A percentile compares a stretch with the other conserved stretches of the same genome.
Conservation (phyloP, 352 stramenopile species). For the Pythium folliculosum region DNA sequence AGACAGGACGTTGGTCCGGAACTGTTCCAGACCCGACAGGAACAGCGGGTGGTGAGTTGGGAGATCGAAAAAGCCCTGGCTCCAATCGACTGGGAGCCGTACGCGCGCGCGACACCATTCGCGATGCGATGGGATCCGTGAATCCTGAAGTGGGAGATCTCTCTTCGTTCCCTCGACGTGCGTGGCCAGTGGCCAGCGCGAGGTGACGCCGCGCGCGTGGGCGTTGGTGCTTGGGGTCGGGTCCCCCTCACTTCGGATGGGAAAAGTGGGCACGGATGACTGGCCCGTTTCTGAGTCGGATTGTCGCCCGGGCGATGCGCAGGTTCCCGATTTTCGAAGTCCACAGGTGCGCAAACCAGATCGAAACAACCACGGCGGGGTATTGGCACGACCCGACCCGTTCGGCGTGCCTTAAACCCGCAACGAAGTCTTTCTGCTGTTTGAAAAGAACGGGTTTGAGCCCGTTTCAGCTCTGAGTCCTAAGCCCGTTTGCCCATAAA, state of each 20-base stretch:
- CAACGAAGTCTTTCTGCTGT: too few species aligned
- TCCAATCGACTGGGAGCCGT: too few species aligned
- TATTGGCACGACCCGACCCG: background rate
- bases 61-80: too few species aligned
- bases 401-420: background rate
- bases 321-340: slow-evolving; percentile 25
- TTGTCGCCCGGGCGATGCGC: slow-evolving; percentile 27
- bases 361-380: background rate
- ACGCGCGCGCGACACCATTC: too few species aligned
- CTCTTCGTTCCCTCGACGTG: background rate
- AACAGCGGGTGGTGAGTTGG: too few species aligned
- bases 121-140: background rate
- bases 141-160: background rate
- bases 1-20: too few species aligned
- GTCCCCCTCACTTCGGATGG: slow-evolving; percentile 12
- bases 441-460: too few species aligned
- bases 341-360: slow-evolving; percentile 29
- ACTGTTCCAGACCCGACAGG: too few species aligned
- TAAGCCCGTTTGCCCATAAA: background rate
- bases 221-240: slow-evolving; percentile 24
- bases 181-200: background rate
- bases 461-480: too few species aligned
- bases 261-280: slow-evolving; percentile 6
- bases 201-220: slow-evolving; percentile 14
- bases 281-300: slow-evolving; percentile 25